Evolutionary conservation across 306 rosid species (phyloP), one percentile per base, ranked within the genome.

Genomic region (Prosopis cineraria): DNA sequence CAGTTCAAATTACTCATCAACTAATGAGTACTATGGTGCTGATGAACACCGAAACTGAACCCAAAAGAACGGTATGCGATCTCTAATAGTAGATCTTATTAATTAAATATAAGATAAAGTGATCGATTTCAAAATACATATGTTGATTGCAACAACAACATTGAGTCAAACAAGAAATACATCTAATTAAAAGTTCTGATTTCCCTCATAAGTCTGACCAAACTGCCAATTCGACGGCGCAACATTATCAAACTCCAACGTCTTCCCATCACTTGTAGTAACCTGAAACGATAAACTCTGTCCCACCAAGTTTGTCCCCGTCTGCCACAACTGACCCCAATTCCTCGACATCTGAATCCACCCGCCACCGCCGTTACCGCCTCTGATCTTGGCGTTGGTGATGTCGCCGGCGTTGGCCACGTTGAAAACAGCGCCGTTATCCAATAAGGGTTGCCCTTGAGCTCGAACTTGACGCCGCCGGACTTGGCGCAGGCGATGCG

Each of bases 261-360:
- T 30, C 30, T 64, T 83, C 2, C 79, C 72, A 78, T 90, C 89
- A 68, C 93, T 86, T 0, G 87, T 80, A 0, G 85, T 78, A 0
- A 88, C 86, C 41, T 8, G 20, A 66, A 90, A 88, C 0, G 98
- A 88, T 84, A 93, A 76, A 25, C 82, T 6, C 55, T 87, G 89
- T 19, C 96, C 97, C 2, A 73, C 74, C 3, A 89, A 24, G 3
- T 12, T 20, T 0, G 0, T 0, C 0, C 74, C 67, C 0, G 70
- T 55, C 47, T 78, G 74, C 90, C 90, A 90, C 31, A 86, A 75
- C 17, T 87, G 88, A 0, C 97, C 98, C 97, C 97, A 93, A 0
- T 74, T 86, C 2, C 85, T 81, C 1, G 78, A 7, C 96, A 90
- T 87, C 3, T 64, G 65, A 56, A 70, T 0, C 98, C 92, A 93